Base-by-base conservation (phyloP, 2,329 filamentous ascomycete species). In the Claviceps purpurea region DNA sequence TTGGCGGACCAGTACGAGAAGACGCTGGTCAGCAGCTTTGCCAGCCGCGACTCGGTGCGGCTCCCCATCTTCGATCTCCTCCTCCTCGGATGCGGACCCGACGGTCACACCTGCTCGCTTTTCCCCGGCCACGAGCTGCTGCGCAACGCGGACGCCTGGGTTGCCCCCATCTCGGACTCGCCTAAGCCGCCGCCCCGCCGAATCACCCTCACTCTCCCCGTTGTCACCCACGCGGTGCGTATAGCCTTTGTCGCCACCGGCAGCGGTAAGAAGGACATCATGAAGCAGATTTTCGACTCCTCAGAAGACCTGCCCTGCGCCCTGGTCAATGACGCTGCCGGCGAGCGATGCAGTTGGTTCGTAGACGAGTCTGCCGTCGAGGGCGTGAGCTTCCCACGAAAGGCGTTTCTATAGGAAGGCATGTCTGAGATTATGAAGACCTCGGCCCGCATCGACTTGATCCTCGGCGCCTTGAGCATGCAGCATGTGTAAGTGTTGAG, bases 81-180 rank as follows among this genome's bases (percentile, higher is more conserved):
- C 52, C 80, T 98, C 43, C 82, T 98, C 43, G 93, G 93, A 61
- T 95, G 88, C 66, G 93, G 93, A 0, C 91, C 93, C 14, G 93
- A 97, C 68, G 93, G 93, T 50, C 93, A 98, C 73, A 97, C 93
- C 38, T 97, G 93, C 82, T 93, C 86, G 61, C 75, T 98, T 50
- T 98, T 98, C 75, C 93, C 93, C 5, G 85, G 85, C 52, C 91
- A 96, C 65, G 79, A 84, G 54, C 78, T 97, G 51, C 78, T 97
- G 59, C 82, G 89, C 57, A 91, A 97, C 73, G 80, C 80, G 39
- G 84, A 83, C 62, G 89, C 91, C 51, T 98, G 93, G 93, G 89
- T 97, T 44, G 85, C 90, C 14, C 81, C 89, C 46, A 94, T 96
- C 64, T 82, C 85, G 62, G 88, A 97, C 73, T 95, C 89, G 44